Base-by-base conservation (phyloP, 2,329 filamentous ascomycete species). In the Cladosporium sp. region DNA sequence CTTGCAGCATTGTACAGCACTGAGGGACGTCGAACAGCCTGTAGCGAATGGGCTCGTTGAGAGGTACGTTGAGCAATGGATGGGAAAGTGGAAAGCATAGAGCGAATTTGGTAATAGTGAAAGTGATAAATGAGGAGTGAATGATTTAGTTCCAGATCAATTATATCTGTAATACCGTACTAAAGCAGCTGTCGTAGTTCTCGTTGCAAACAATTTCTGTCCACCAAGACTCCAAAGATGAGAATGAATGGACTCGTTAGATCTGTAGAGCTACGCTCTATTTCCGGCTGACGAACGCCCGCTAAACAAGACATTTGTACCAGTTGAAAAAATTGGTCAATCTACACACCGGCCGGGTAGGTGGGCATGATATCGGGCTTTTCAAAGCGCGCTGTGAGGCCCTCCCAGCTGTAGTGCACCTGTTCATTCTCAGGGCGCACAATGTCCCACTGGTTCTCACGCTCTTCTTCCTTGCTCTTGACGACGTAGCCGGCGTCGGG, bases 401-500 rank as follows among this genome's bases (percentile, higher is more conserved):
- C 56, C 28, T 59, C 56, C 56, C 56, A 59, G 39, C 38, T 51
- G 45, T 58, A 58, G 37, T 51, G 55, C 12, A 58, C 47, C 14
- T 20, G 47, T 25, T 58, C 55, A 28, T 52, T 45, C 47, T 58
- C 55, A 11, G 55, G 55, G 17, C 55, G 56, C 7, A 61, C 56
- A 17, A 59, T 59, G 34, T 61, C 59, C 59, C 59, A 61, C 30
- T 59, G 34, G 51, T 51, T 50, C 57, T 52, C 40, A 9, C 49
- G 39, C 49, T 52, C 61, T 45, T 60, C 63, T 49, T 64, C 60
- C 15, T 50, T 60, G 19, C 63, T 63, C 59, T 65, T 65, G 51
- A 71, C 59, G 34, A 67, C 47, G 36, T 66, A 65, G 3, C 61
- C 66, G 11, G 63, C 66, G 20, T 66, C 66, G 5, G 64, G 64